These are phyloP conservation scores for Cephalotrichum gorgonifer DNA, from an alignment of 2,329 filamentous ascomycete genomes.

Conservation along the genomic window DNA sequence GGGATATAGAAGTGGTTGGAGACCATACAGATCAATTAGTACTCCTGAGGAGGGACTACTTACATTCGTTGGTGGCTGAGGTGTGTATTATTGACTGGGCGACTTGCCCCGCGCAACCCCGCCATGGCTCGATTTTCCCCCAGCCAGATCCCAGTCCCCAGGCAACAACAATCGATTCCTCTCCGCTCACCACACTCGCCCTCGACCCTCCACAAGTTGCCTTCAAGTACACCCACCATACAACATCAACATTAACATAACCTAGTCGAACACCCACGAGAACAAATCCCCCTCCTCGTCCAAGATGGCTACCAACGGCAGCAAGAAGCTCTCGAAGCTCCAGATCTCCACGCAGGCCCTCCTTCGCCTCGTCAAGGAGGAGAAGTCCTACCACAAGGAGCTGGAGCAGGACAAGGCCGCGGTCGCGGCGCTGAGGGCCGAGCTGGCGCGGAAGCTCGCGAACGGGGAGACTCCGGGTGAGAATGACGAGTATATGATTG, in stretches of 20 bases:
- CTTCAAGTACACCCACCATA: background rate
- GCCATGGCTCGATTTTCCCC: background rate
- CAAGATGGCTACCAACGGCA: background rate
- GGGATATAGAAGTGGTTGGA: background rate
- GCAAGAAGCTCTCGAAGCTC: conserved; percentile 50
- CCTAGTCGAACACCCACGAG: background rate
- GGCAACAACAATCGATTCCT: background rate
- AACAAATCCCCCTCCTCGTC: background rate
- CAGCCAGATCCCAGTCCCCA: background rate
- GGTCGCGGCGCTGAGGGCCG: conserved; percentile 9
- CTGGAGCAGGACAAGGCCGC: conserved; percentile 48
- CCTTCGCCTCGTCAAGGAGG: conserved; percentile 80
- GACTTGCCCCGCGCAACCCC: background rate
- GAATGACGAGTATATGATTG: conserved; percentile 70
- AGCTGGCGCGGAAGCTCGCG: conserved; percentile 10
- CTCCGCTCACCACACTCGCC: background rate
- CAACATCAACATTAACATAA: background rate
- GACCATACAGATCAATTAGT: no score
- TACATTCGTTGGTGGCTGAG: background rate
- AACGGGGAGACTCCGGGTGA: conserved; percentile 51
- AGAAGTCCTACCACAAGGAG: conserved; percentile 83
- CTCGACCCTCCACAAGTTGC: background rate
- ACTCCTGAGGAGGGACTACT: no score
- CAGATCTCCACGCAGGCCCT: conserved; percentile 72
- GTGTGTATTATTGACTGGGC: no score